phyloP scores from a whole-genome alignment of 2,329 filamentous ascomycete species.

The Alternaria postmessia region DNA sequence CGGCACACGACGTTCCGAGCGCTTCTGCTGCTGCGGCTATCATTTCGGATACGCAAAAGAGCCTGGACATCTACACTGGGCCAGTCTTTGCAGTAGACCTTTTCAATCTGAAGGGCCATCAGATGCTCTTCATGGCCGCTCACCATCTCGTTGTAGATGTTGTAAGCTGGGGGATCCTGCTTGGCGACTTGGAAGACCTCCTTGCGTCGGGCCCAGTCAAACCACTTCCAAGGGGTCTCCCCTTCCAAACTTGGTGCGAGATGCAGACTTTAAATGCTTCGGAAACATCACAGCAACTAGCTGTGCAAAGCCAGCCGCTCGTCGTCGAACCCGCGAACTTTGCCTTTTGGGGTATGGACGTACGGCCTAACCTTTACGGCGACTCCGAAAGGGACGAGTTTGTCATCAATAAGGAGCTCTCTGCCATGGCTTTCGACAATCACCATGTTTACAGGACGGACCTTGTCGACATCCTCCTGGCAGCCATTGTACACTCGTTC shows the following conservation, averaged over 20 bases:
- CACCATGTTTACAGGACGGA: constrained; percentile 61
- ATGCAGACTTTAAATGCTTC: constrained; percentile 34
- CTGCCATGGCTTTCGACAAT: constrained; percentile 32
- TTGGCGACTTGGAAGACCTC: constrained; percentile 43
- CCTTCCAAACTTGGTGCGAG: constrained; percentile 44
- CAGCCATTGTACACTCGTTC: constrained; percentile 65
- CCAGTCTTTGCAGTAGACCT: constrained; percentile 42
- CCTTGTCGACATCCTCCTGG: constrained; percentile 62
- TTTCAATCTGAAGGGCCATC: constrained; percentile 27
- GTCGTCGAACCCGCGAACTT: constrained; percentile 31
- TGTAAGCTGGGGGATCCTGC: constrained; percentile 45
- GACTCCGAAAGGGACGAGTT: constrained; percentile 43
- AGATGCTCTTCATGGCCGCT: constrained; percentile 41
- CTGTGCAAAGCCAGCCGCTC: constrained; percentile 20
- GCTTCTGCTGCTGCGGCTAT: constrained; percentile 18
- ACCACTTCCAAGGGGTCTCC: constrained; percentile 29
- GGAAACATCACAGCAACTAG: constrained; percentile 15
- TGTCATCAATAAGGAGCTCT: constrained; percentile 26
- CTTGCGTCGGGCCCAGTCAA: constrained; percentile 23
- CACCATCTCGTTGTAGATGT: constrained; percentile 48
- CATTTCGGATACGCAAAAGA: constrained; percentile 35
- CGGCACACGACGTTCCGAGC: constrained; percentile 18
- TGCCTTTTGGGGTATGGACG: constrained; percentile 43
- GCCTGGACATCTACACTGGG: constrained; percentile 39
- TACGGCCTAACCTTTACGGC: constrained; percentile 38